Evolutionary conservation across 2,329 filamentous ascomycete genomes (phyloP), one percentile per base, ranked within the genome.

Genomic region (Trichoderma atrobrunneum): DNA sequence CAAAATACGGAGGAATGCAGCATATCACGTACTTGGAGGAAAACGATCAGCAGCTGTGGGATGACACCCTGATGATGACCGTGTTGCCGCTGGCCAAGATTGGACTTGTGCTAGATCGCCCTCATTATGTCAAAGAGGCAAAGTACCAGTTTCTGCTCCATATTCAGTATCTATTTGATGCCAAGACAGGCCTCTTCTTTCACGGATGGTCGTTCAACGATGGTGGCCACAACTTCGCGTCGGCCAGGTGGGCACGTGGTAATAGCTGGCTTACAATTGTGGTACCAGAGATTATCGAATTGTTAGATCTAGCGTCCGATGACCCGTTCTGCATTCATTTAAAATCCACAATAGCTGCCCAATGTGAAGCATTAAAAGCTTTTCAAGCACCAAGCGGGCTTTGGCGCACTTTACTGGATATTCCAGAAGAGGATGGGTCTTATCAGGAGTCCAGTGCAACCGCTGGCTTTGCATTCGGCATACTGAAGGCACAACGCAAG

Each of bases 251-350:
- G 66, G 66, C 66, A 39, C 66, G 66, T 8, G 66, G 66, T 12
- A 69, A 69, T 26, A 69, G 66, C 56, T 69, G 66, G 66, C 66
- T 69, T 39, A 69, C 66, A 11, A 69, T 69, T 32, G 66, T 11
- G 14, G 51, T 61, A 51, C 66, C 66, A 18, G 66, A 69, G 10
- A 51, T 69, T n/a, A 60, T 69, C 24, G 66, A 69, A 51, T 26
- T 69, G 18, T 21, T 69, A 39, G n/a, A 61, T 34, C 34, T 69
- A n/a, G 26, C 56, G 30, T 48, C 56, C 16, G 28, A 69, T 18
- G 66, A 69, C 48, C 56, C 66, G 1, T 34, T 69, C 11, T 51
- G 39, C 30, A 21, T 43, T 28, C 26, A 69, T 32, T n/a, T 69
- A 16, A 69, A 69, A 34, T 51, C 56, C 21, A 61, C 36, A 2